A percentile compares a stretch with the other conserved stretches of the same genome.
Conservation (phyloP, 345 rosid species). For the Trapa bicornis region DNA sequence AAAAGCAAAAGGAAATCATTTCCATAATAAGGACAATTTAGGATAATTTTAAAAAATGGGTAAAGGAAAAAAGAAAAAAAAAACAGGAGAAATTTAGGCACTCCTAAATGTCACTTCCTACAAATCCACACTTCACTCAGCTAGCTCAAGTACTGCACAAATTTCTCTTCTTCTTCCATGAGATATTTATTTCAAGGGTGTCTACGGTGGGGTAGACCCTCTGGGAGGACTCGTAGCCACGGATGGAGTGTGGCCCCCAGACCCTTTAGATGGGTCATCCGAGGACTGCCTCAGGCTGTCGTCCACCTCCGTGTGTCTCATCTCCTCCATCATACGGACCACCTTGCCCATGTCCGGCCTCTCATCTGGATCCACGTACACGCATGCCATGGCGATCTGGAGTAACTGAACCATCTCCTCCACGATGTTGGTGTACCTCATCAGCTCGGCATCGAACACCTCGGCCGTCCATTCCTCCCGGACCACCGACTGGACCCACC, state of each 20-base stretch:
- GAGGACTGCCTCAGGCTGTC: conserved; percentile 72
- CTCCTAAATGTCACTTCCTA: too few relatives aligned
- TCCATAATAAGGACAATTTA: not conserved
- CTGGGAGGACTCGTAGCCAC: conserved; percentile 48
- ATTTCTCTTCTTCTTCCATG: too few relatives aligned
- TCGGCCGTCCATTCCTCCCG: conserved; percentile 98
- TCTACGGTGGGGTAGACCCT: conserved; percentile 29
- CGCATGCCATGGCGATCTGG: conserved; percentile 91
- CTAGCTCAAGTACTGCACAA: too few relatives aligned
- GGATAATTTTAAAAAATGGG: not conserved
- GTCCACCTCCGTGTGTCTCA: conserved; percentile 57
- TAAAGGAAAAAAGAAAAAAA: not conserved
- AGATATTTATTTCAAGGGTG: too few relatives aligned
- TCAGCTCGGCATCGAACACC: conserved; percentile 79
- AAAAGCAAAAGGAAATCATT: too few relatives aligned
- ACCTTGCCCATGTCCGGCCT: conserved; percentile 77
- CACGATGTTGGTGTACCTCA: conserved; percentile 64
- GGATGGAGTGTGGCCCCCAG: conserved; percentile 56
- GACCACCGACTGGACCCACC: conserved; percentile 94
- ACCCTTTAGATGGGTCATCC: conserved; percentile 83
- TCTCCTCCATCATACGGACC: conserved; percentile 78
- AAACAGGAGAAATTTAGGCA: not conserved
- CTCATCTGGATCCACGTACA: conserved; percentile 70
- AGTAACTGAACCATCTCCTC: conserved; percentile 94
- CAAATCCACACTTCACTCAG: too few relatives aligned